A percentile compares a stretch with the other conserved stretches of the same genome.
Conservation (phyloP, 2,329 filamentous ascomycete genomes). For the Ascochyta pisi region DNA sequence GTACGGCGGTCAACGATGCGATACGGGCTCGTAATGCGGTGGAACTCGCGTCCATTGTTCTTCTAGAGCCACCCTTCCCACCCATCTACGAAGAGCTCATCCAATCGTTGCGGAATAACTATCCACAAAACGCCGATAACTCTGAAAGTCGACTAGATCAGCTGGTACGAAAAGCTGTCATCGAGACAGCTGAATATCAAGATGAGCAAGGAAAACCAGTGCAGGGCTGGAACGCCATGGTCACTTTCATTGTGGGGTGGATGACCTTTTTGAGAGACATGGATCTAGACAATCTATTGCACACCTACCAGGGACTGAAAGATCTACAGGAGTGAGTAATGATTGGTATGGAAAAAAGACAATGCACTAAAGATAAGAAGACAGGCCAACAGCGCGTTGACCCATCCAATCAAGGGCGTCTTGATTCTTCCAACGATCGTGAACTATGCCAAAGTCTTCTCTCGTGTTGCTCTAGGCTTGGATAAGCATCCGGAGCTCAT, state of each 20-base stretch:
- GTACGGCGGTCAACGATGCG: constrained; percentile 37
- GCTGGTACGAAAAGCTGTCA: constrained; percentile 42
- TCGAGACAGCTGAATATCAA: constrained; percentile 58
- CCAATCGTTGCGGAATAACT: constrained; percentile 31
- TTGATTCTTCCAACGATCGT: constrained; percentile 85
- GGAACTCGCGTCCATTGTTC: constrained; percentile 36
- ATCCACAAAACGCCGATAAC: constrained; percentile 25
- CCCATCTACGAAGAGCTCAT: constrained; percentile 41
- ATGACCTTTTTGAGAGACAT: constrained; percentile 82
- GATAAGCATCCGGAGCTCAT: constrained; percentile 82
- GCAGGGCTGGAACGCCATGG: constrained; percentile 77
- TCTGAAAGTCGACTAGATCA: constrained; percentile 34
- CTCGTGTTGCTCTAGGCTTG: constrained; percentile 82
- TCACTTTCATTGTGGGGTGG: constrained; percentile 81
- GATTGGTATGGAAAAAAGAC: neutral
- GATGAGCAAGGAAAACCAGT: constrained; percentile 61
- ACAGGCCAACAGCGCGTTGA: constrained; percentile 81
- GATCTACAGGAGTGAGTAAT: constrained; percentile 73
- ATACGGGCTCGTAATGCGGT: constrained; percentile 31
- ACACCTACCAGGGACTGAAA: constrained; percentile 77
- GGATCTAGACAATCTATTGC: constrained; percentile 75
- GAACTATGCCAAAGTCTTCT: constrained; percentile 79
- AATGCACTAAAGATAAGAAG: constrained; percentile 43
- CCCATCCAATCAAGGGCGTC: constrained; percentile 78
- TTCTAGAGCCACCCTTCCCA: constrained; percentile 40